Evolutionary conservation across 202 grass and related monocot genomes (phyloP), one percentile per base, ranked within the genome.

Genomic region (Panicum hallii): DNA sequence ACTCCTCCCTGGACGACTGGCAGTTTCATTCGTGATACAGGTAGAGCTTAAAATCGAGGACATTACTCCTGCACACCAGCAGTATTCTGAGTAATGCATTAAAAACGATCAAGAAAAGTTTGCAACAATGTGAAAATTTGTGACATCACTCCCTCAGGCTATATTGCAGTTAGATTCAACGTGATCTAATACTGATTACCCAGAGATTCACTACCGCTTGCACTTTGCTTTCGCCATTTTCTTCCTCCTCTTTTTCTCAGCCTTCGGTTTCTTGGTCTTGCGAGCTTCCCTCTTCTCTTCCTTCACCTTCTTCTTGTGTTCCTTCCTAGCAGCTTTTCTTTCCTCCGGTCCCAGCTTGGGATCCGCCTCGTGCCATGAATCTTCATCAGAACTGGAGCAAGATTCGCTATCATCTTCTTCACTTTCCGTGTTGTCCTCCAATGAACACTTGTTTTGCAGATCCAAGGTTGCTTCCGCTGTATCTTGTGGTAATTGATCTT

Each of bases 201-300:
- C 13, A 46, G 34, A 8, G 72, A 26, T 54, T 72, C 43, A 42
- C 88, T 92, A 96, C 71, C 93, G 83, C 64, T 74, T 92, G 62
- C 97, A 99, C 79, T 96, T 99, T 4, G 93, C 86, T 84, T 99
- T 99, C 13, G 93, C 89, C 90, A 99, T 82, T 56, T 99, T 96
- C 87, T 94, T 99, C 84, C 93, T 94, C 79, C 86, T 90, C 70
- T 96, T 99, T 74, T 99, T 99, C 23, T 95, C 93, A 16, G 90
- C 81, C 84, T 99, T 99, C 0, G 91, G 79, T 32, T 91, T 74
- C 86, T 99, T 95, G 1, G 61, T 91, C 79, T 91, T 96, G 49
- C 96, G 84, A 32, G 90, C 71, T 84, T 99, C 90, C 80, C 88
- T 92, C 76, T 94, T 99, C 76, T 99, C 91, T 72, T 96, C 93